phyloP scores from a whole-genome alignment of 2,329 filamentous ascomycete genomes.

The Tolypocladium album region DNA sequence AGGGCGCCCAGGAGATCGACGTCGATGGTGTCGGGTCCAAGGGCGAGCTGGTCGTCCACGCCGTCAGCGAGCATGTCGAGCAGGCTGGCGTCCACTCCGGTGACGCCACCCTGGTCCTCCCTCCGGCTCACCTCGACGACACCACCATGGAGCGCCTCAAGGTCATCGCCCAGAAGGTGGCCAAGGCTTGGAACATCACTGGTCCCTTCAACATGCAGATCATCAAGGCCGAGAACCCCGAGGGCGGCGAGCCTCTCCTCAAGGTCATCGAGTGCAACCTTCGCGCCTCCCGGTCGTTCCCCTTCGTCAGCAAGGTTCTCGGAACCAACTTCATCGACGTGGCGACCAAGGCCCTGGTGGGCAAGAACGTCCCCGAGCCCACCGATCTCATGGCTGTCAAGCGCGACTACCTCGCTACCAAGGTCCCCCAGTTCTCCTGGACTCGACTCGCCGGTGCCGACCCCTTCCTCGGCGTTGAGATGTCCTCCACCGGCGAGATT shows the following conservation, averaged over 20 bases:
- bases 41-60: constrained; percentile 81
- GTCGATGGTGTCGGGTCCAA: constrained; percentile 84
- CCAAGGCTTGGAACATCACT: constrained; percentile 92
- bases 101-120: constrained; percentile 88
- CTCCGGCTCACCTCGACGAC: constrained; percentile 70
- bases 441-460: constrained; percentile 94
- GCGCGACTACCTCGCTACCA: constrained; percentile 89
- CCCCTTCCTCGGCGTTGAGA: constrained; percentile 95
- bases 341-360: constrained; percentile 84
- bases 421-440: constrained; percentile 99
- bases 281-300: constrained; percentile 93
- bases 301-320: constrained; percentile 94
- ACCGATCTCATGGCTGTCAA: constrained; percentile 81
- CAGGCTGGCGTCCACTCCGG: constrained; percentile 97
- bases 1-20: constrained; percentile 92
- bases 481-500: constrained; percentile 95
- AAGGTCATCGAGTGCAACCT: constrained; percentile 99
- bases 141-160: constrained; percentile 76
- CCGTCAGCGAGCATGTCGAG: constrained; percentile 91
- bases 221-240: constrained; percentile 77
- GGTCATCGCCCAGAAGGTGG: constrained; percentile 92
- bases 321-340: constrained; percentile 95
- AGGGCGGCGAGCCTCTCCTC: constrained; percentile 63
- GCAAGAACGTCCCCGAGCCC: constrained; percentile 72
- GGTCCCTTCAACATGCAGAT: constrained; percentile 99